Evolutionary conservation across 768 basidiomycete genomes (phyloP).

Genomic region (Xanthoconium stramineum): DNA sequence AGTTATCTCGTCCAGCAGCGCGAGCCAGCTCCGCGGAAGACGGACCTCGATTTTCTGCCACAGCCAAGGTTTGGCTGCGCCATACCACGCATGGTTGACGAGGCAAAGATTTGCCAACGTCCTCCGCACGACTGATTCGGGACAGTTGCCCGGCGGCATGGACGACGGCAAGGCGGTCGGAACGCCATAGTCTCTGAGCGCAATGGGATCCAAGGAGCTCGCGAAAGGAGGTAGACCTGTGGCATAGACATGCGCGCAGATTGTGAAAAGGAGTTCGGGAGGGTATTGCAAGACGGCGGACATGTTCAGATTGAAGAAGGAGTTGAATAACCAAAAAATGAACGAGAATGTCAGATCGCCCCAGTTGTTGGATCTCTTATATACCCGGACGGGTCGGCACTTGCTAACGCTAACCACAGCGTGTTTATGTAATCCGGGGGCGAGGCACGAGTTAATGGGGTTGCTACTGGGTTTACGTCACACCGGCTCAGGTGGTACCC

Average conservation of each 20-base stretch:
- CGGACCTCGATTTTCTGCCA: conserved; percentile 84
- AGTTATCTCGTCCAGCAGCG: conserved; percentile 74
- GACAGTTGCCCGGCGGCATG: conserved; percentile 66
- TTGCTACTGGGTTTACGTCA: conserved; percentile 1
- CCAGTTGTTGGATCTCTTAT: neutral
- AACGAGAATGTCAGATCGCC: neutral
- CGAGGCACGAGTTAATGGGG: conserved; percentile 12
- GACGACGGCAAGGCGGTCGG: conserved; percentile 72
- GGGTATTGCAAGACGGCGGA: conserved; percentile 49
- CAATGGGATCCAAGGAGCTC: conserved; percentile 70
- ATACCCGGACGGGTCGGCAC: conserved; percentile 10
- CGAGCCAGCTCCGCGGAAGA: conserved; percentile 80
- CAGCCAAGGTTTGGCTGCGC: conserved; percentile 84
- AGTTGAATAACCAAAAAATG: neutral
- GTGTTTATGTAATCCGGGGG: conserved; percentile 24
- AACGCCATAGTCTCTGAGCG: conserved; percentile 37
- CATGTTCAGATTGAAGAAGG: conserved; percentile 3
- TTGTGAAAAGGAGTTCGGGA: conserved; percentile 65
- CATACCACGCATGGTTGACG: conserved; percentile 74
- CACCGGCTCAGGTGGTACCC: neutral
- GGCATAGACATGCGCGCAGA: conserved; percentile 71
- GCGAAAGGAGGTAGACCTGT: conserved; percentile 52
- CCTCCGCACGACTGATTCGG: conserved; percentile 60
- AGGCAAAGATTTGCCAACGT: conserved; percentile 72
- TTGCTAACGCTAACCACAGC: neutral